phyloP scores from a whole-genome alignment of 768 basidiomycete species.

The Amanita phalloides region DNA sequence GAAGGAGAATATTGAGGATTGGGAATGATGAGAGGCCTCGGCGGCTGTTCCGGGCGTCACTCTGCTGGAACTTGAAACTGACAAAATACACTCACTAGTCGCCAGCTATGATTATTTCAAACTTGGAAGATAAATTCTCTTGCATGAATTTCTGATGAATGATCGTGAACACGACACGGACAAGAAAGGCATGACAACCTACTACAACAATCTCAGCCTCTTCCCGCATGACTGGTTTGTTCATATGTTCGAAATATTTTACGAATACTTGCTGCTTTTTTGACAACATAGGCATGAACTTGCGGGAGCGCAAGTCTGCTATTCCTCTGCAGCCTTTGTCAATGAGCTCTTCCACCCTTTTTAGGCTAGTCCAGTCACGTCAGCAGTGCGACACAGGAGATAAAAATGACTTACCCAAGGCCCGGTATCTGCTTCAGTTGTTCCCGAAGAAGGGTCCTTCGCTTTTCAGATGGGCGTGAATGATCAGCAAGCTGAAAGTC shows the following conservation, averaged over 20 bases:
- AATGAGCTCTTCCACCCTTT: conserved; percentile 33
- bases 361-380: conserved; percentile 12
- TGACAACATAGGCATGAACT: conserved; percentile 28
- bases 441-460: conserved; percentile 10
- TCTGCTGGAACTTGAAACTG: background rate
- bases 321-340: conserved; percentile 37
- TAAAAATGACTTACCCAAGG: conserved; percentile 31
- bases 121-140: conserved; percentile 33
- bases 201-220: conserved; percentile 39
- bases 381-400: background rate
- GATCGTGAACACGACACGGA: background rate
- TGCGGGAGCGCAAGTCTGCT: conserved; percentile 27
- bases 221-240: conserved; percentile 21
- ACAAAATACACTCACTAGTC: conserved; percentile 36
- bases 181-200: conserved; percentile 9
- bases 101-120: conserved; percentile 40
- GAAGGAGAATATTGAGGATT: conserved; percentile 31
- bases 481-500: background rate
- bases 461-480: background rate
- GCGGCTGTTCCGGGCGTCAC: conserved; percentile 26
- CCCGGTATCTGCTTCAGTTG: conserved; percentile 29
- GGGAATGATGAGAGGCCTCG: conserved; percentile 26
- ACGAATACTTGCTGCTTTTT: conserved; percentile 24
- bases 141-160: conserved; percentile 36
- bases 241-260: conserved; percentile 29